Evolutionary conservation across 805 yeast species (phyloP), one percentile per base, ranked within the genome.

Genomic region (Nakazawaea molendinolei): DNA sequence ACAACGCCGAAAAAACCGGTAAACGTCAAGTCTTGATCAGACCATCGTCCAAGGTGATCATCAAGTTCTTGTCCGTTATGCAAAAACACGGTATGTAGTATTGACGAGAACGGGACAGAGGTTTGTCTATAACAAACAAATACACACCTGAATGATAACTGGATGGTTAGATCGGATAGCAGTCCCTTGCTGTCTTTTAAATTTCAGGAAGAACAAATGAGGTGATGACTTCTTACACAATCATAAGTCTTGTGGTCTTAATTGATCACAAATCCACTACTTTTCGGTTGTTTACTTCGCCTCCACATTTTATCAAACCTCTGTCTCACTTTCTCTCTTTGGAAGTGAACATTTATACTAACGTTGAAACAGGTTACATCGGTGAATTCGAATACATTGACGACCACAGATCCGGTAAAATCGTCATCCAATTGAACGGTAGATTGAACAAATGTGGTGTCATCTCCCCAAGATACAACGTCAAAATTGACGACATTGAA

Each of bases 1-100:
- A 89, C 90, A 89, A 90, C 71, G 97, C 97, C 73, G 97, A 90
- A 76, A 90, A 87, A 73, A 81, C 96, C 69, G 97, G 97, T 72
- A 90, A 89, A 78, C 85, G 97, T 77, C 97, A 89, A 76, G 97
- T 89, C 58, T 73, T 89, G 64, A 81, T 89, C 71, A 86, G 97
- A 81, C 97, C 97, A 54, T 86, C 97, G 40, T 89, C 97, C 63
- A 89, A 89, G 82, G 97, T 89, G 61, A 87, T 89, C 75, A 77
- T 89, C 83, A 90, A 87, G 75, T 90, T 87, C 74, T 76, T 89
- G 68, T 76, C 86, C 64, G 97, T 89, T 58, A 89, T 89, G 86
- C 97, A 89, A 79, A 87, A 79, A 75, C 97, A 89, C 71, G 97
- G 96, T 71, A 68, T 53, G 76, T 71, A 47, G 7, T 6, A 18